Evolutionary conservation across 306 rosid genomes (phyloP), one percentile per base, ranked within the genome.

Genomic region (Cicer bijugum): DNA sequence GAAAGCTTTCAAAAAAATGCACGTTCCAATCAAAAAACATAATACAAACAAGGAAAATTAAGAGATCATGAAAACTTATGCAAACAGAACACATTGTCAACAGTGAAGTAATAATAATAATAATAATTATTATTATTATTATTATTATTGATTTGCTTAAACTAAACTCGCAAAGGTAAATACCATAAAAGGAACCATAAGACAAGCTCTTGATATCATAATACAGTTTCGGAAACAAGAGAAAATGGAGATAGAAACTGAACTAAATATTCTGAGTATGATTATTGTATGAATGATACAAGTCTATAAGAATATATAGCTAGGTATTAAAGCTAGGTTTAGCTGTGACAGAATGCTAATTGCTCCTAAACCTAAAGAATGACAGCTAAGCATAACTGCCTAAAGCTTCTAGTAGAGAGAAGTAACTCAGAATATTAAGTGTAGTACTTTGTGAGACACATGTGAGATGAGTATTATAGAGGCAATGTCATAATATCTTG

Each of bases 141-240:
- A 11, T 16, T 42, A 14, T 8, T 63, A 39, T 39, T n/a, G 1
- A 15, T 38, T 38, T 62, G 28, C 46, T 63, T 63, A 14, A 40
- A 63, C 69, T 39, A 63, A 39, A 60, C 20, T 60, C 8, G 67
- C 45, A 60, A 60, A 39, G n/a, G 8, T 15, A 38, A 62, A 56
- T 9, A n/a, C 15, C 62, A 56, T 56, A 8, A 9, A 16, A 16
- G 14, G 19, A 56, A 56, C 8, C 62, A 9, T 2, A 3, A 53
- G 12, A 53, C 11, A 56, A 56, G 38, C 35, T 19, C 38, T 56
- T 56, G 14, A 9, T 56, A 9, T 4, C 62, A 56, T 9, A 56
- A 56, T 56, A 10, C 62, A 23, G 40, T 57, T 57, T 23, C 40
- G 0, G 3, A 23, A 11, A 12, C 9, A 23, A 14, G 28, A 59